Evolutionary conservation across 176 grass and related monocot genomes (phyloP), one percentile per base, ranked within the genome.

Genomic region (Raddia guianensis): DNA sequence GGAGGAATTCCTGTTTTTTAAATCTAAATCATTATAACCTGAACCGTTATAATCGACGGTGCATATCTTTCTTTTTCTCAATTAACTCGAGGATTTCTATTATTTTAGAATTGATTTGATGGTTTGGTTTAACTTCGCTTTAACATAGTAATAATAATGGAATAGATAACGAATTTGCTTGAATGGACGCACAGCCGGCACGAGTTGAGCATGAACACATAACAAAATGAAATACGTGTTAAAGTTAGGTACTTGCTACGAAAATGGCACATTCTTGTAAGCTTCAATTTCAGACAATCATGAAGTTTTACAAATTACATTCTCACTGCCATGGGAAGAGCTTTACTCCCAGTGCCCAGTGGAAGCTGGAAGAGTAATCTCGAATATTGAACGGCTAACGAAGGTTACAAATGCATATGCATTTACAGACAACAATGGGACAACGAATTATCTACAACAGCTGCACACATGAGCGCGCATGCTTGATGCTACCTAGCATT

Each of bases 401-500:
- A 37, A 73, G 37, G 14, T 78, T 57, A 75, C 49, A 75, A 76
- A 64, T 76, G 48, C 60, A 74, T 19, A 32, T 20, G 50, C 82
- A 89, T 81, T 76, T 85, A 89, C 71, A 84, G 42, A 37, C 33
- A 71, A 20, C 56, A 50, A 70, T 76, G 57, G 6, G 40, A 66
- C 64, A 85, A 72, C 72, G 77, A 89, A 77, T 76, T 72, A 80
- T 81, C 51, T 81, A 89, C 77, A 77, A 6, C 71, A 44, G 46
- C 44, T 64, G 77, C 49, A 58, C 56, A 63, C 12, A 63, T 6
- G 33, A 89, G 72, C 64, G 64, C 73, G 76, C 32, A 46, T 40
- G 37, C 37, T 40, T 40, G 37, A 40, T 40, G 78, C 48, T 13
- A 40, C 72, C 77, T 54, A 57, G 14, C 75, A 19, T 37, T 67